phyloP scores from a whole-genome alignment of 2,329 filamentous ascomycete genomes.

The Sporothrix variecibatus region DNA sequence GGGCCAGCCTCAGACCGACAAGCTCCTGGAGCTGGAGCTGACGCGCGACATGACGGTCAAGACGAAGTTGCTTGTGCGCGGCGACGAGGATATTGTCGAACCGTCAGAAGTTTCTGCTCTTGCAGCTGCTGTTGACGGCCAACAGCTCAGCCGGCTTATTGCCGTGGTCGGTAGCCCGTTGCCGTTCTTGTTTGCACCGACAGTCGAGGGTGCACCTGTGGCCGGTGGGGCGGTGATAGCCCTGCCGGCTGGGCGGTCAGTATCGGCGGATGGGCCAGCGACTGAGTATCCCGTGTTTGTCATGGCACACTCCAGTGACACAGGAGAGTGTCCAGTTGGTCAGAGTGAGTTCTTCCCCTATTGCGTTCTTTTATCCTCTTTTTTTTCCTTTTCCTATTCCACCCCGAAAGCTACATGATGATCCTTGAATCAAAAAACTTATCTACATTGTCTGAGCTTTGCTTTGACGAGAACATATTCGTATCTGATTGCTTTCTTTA shows the following conservation, averaged over 20 bases:
- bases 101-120: not conserved
- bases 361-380: not conserved
- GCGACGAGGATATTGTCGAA: conserved; percentile 38
- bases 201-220: conserved; percentile 72
- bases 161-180: conserved; percentile 70
- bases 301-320: conserved; percentile 81
- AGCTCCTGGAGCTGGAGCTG: conserved; percentile 50
- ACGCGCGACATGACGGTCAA: conserved; percentile 60
- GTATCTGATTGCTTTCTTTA: conserved; percentile 34
- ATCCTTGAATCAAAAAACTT: conserved; percentile 82
- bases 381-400: conserved; percentile 15
- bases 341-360: conserved; percentile 72
- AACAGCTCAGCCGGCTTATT: conserved; percentile 60
- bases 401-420: conserved; percentile 65
- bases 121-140: not conserved
- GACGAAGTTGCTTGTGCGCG: conserved; percentile 55
- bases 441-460: conserved; percentile 99
- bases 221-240: conserved; percentile 74
- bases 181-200: conserved; percentile 65
- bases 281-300: conserved; percentile 56
- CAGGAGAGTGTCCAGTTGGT: conserved; percentile 82
- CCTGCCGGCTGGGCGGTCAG: conserved; percentile 62
- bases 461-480: conserved; percentile 72
- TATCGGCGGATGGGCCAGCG: conserved; percentile 42
- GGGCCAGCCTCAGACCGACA: conserved; percentile 30